Percentiles rank a stretch among this genome's conserved stretches.
These are phyloP conservation scores for Wallemia hederae DNA, from an alignment of 1,284 basidiomycete species.

Conservation along the genomic window DNA sequence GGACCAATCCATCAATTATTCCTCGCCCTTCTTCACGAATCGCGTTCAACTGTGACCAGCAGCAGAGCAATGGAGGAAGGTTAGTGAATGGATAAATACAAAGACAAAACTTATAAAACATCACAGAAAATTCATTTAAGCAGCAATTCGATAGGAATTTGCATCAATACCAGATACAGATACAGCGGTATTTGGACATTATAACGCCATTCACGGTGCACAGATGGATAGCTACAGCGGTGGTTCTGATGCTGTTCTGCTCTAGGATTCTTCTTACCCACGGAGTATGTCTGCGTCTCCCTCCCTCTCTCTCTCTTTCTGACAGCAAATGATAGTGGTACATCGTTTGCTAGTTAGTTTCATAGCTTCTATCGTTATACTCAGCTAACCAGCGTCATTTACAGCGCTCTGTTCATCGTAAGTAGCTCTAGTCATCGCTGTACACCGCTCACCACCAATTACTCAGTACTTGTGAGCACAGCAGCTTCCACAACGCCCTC, in stretches of 20 bases:
- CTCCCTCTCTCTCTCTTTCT: constrained; percentile 1
- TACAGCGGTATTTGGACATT: constrained; percentile 61
- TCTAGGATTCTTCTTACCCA: constrained; percentile 65
- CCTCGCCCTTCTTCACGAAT: no score
- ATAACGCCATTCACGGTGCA: constrained; percentile 67
- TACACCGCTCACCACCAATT: constrained; percentile 40
- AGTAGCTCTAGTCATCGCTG: constrained; percentile 27
- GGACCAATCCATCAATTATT: no score
- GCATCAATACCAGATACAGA: constrained; percentile 21
- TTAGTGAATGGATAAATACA: no score
- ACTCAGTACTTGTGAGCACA: constrained; percentile 10
- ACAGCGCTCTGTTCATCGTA: constrained; percentile 4
- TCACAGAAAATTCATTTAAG: background rate
- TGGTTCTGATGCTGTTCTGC: constrained; percentile 44
- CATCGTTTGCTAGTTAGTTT: background rate
- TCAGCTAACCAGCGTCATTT: background rate
- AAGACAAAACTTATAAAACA: background rate
- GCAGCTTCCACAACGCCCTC: constrained; percentile 5
- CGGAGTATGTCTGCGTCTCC: constrained; percentile 31
- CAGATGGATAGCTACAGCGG: constrained; percentile 60
- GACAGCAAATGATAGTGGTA: constrained; percentile 1
- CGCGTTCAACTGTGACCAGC: no score
- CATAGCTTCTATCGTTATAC: background rate
- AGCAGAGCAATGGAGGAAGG: no score
- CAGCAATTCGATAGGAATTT: background rate